Conservation (phyloP, 2,329 filamentous ascomycete genomes). For the Penicillium crustosum region DNA sequence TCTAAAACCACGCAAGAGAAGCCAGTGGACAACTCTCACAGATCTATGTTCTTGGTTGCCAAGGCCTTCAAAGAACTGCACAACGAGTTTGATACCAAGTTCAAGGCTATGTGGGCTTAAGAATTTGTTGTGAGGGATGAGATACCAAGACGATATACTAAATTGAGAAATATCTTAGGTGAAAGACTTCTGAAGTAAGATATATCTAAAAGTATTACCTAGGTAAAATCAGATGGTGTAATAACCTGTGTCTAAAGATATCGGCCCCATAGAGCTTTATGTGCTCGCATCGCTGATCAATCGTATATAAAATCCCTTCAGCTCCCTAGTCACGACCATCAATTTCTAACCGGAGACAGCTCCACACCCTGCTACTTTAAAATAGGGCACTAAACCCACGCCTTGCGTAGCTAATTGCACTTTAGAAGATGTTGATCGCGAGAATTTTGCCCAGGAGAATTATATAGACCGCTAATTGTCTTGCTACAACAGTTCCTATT, state of each 20-base stretch:
- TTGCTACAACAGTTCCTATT: too few relatives aligned
- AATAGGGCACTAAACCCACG: too few relatives aligned
- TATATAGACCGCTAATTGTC: too few relatives aligned
- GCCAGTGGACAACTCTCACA: not conserved
- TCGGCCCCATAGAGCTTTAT: not conserved
- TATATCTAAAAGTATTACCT: not conserved
- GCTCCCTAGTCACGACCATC: not conserved
- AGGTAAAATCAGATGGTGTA: not conserved
- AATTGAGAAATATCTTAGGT: not conserved
- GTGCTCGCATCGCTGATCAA: not conserved
- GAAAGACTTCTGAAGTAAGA: not conserved
- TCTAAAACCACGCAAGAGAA: slow-evolving; percentile 4
- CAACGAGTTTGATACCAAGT: slow-evolving; percentile 37
- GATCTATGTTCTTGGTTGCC: slow-evolving; percentile 22
- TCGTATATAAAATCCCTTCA: not conserved
- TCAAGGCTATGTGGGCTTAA: slow-evolving; percentile 36
- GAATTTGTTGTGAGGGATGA: not conserved
- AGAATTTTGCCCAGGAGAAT: too few relatives aligned
- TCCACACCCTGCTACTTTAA: too few relatives aligned
- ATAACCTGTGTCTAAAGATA: not conserved
- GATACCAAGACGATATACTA: not conserved
- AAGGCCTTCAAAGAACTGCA: slow-evolving; percentile 33
- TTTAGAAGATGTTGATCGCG: too few relatives aligned
- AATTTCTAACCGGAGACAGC: not conserved
- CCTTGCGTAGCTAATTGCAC: too few relatives aligned